Evolutionary conservation across 1,139 yeast species (phyloP).

Genomic region (Candida dubliniensis): DNA sequence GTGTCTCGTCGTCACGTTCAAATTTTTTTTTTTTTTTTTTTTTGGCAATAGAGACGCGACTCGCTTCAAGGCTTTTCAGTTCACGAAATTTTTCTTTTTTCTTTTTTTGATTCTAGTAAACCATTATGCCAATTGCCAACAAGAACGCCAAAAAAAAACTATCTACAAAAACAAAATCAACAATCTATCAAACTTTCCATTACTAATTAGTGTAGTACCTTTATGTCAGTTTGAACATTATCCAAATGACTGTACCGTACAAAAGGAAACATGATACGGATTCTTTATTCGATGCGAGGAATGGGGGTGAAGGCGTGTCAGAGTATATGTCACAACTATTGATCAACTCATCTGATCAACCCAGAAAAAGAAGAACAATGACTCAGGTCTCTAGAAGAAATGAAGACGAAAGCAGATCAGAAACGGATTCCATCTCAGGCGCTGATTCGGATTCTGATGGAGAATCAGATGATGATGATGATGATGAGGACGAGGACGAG

Average conservation of each 20-base stretch:
- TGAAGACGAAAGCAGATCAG: background rate
- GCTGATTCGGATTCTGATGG: background rate
- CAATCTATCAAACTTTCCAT: too few species aligned
- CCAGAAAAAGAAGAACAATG: conserved; percentile 1
- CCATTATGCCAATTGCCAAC: background rate
- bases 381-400: background rate
- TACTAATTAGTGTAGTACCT: too few species aligned
- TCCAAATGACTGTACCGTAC: background rate
- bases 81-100: too few species aligned
- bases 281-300: background rate
- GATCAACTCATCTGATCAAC: background rate
- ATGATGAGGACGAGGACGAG: conserved; percentile 7
- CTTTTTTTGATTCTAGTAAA: too few species aligned
- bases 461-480: background rate
- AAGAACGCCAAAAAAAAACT: background rate
- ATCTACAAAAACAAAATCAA: too few species aligned
- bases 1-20: too few species aligned
- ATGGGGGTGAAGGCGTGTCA: conserved; percentile 1
- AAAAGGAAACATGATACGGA: background rate
- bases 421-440: background rate
- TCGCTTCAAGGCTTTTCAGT: background rate
- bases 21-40: too few species aligned
- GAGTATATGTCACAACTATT: conserved; percentile 2
- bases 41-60: background rate
- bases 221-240: too few species aligned